These are phyloP conservation scores for Telopea speciosissima DNA, from an alignment of 177 flowering plant species.

Conservation along the genomic window DNA sequence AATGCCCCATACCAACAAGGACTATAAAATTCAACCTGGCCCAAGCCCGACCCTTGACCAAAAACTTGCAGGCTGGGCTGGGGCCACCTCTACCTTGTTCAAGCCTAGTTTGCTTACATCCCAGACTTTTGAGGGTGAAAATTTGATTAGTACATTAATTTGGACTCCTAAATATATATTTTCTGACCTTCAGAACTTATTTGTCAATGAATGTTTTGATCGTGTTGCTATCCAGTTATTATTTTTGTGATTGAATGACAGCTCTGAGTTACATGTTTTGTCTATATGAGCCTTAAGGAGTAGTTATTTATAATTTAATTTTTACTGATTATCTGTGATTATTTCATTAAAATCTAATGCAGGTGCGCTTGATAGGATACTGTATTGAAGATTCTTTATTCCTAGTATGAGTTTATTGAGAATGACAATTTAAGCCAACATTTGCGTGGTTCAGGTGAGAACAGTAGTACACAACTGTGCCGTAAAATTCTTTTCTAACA, in stretches of 20 bases:
- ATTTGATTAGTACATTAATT: background rate
- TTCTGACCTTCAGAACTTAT: too few relatives aligned
- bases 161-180: background rate
- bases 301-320: background rate
- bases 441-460: too few relatives aligned
- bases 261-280: too few relatives aligned
- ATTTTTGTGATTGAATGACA: background rate
- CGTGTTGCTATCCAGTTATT: too few relatives aligned
- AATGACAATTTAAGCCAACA: conserved; percentile 93
- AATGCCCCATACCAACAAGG: too few relatives aligned
- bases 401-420: conserved; percentile 86
- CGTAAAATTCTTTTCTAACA: too few relatives aligned
- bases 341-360: conserved; percentile 6
- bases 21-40: too few relatives aligned
- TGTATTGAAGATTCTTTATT: conserved; percentile 75
- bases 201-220: background rate
- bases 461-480: too few relatives aligned
- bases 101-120: too few relatives aligned
- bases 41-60: too few relatives aligned
- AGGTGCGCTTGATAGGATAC: conserved; percentile 87
- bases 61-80: too few relatives aligned
- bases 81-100: too few relatives aligned
- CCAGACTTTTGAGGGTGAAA: background rate
- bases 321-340: background rate
- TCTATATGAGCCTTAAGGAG: background rate